phyloP scores from a whole-genome alignment of 2,329 filamentous ascomycete genomes.

The Arthroderma uncinatum region DNA sequence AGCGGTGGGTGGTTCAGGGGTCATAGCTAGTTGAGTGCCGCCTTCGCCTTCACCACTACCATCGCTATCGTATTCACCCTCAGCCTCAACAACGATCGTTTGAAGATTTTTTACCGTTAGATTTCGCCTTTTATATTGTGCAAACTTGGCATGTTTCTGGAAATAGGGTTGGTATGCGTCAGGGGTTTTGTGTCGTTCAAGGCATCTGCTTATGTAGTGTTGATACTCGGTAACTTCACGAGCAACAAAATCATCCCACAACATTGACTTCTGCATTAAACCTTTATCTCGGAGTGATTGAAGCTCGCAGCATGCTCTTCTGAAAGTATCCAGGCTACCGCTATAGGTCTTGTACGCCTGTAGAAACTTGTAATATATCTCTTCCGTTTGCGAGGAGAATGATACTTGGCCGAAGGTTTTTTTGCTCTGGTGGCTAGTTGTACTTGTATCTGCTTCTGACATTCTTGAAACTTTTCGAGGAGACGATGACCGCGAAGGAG shows the following conservation, averaged over 20 bases:
- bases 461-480: background rate
- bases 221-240: conserved; percentile 30
- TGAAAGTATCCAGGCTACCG: conserved; percentile 31
- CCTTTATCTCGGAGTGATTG: conserved; percentile 23
- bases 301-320: conserved; percentile 28
- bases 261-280: conserved; percentile 25
- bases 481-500: background rate
- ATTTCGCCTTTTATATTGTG: conserved; percentile 28
- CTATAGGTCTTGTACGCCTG: conserved; percentile 30
- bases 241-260: conserved; percentile 40
- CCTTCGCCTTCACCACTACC: background rate
- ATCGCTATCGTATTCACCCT: background rate
- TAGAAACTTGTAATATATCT: conserved; percentile 30
- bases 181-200: conserved; percentile 19
- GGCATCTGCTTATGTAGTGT: conserved; percentile 23
- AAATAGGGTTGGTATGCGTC: conserved; percentile 34
- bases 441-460: background rate
- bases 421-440: background rate
- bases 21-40: background rate
- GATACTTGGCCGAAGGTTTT: background rate
- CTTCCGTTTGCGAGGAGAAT: background rate
- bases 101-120: conserved; percentile 26
- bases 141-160: conserved; percentile 20
- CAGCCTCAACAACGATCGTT: conserved; percentile 20
- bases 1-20: background rate